Conservation (phyloP, 208 protist species). For the Leishmania mexicana region DNA sequence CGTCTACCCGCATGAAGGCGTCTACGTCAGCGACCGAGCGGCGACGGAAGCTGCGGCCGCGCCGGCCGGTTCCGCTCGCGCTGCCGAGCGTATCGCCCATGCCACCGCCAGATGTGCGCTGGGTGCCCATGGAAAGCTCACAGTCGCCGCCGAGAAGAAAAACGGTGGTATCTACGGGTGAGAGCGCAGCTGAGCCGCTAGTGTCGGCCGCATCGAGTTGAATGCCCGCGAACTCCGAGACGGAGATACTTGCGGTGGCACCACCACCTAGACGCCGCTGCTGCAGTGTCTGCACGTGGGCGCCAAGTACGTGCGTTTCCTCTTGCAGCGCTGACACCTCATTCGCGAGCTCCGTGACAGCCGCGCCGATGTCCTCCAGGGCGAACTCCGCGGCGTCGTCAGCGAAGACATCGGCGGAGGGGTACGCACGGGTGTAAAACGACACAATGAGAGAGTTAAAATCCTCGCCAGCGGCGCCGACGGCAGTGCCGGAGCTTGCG, state of each 20-base stretch:
- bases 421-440: constrained; percentile 70
- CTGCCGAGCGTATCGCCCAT: background rate
- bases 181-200: too few relatives aligned
- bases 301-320: constrained; percentile 56
- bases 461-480: constrained; percentile 17
- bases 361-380: constrained; percentile 45
- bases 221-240: background rate
- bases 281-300: constrained; percentile 46
- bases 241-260: background rate
- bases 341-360: constrained; percentile 59
- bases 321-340: constrained; percentile 73
- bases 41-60: constrained; percentile 60
- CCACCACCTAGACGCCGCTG: constrained; percentile 10
- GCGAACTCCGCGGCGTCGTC: constrained; percentile 30
- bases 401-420: constrained; percentile 52
- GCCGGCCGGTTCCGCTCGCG: constrained; percentile 15
- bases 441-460: constrained; percentile 54
- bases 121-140: background rate
- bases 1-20: constrained; percentile 65
- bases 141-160: constrained; percentile 5
- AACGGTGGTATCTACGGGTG: background rate
- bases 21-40: constrained; percentile 41
- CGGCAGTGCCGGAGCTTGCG: background rate
- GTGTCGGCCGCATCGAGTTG: background rate
- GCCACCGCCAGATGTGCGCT: background rate